Conservation (phyloP, 192 early-diverging fungal genomes). For the Podila clonocystis region DNA sequence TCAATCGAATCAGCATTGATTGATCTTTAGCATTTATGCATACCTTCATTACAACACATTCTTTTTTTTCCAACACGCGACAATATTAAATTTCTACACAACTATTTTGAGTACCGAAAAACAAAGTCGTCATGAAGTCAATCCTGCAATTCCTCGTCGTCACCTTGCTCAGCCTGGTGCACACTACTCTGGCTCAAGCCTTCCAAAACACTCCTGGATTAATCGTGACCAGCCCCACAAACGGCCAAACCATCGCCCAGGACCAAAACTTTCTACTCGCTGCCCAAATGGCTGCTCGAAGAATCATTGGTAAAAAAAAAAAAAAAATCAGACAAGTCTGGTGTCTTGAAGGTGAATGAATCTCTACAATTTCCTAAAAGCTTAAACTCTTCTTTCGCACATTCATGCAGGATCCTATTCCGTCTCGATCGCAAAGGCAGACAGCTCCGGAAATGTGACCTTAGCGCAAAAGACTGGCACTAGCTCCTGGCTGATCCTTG, state of each 20-base stretch:
- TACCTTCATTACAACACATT: too few species aligned
- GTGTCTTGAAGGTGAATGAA: not conserved
- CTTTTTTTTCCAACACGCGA: too few species aligned
- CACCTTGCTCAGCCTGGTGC: not conserved
- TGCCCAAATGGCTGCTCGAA: not conserved
- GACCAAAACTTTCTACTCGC: not conserved
- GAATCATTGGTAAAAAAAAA: not conserved
- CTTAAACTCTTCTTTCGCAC: not conserved
- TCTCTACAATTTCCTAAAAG: not conserved
- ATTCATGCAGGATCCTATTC: not conserved
- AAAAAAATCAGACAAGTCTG: too few species aligned
- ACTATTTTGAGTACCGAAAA: not conserved
- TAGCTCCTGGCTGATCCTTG: not conserved
- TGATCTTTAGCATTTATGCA: too few species aligned
- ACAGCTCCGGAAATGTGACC: not conserved
- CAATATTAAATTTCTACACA: too few species aligned
- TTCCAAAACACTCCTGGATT: slow-evolving; percentile 11
- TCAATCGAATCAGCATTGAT: too few species aligned
- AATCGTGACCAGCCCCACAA: not conserved
- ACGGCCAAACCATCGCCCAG: slow-evolving; percentile 4
- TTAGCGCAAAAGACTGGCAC: not conserved
- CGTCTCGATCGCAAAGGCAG: not conserved
- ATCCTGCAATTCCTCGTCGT: not conserved
- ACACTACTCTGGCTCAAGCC: not conserved
- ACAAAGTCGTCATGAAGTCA: not conserved